A percentile compares a stretch with the other conserved stretches of the same genome.
Conservation (phyloP, 2,329 filamentous ascomycete species). For the Dactylellina drechsleri region DNA sequence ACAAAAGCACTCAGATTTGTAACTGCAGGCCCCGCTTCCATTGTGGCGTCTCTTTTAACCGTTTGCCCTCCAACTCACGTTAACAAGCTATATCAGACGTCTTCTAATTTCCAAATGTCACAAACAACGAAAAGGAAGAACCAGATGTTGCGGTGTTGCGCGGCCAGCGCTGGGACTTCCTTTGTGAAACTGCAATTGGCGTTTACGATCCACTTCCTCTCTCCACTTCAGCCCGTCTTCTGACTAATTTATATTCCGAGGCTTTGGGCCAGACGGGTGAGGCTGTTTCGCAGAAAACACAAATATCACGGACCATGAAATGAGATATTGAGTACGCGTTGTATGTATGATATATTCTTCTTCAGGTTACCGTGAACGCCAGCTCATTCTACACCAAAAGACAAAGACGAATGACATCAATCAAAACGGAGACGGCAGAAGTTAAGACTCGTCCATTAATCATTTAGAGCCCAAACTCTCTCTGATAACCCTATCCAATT, state of each 20-base stretch:
- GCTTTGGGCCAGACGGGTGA: too few species aligned
- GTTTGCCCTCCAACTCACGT: background rate
- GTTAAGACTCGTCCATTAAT: background rate
- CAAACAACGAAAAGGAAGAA: too few species aligned
- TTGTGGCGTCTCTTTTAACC: background rate
- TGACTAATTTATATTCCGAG: too few species aligned
- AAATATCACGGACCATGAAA: background rate
- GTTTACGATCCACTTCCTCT: conserved; percentile 1
- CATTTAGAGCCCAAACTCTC: conserved; percentile 65
- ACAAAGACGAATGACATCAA: background rate
- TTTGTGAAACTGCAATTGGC: conserved; percentile 21
- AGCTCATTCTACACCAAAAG: background rate
- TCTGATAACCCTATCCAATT: conserved; percentile 68
- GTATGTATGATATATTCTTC: background rate
- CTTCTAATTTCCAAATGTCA: too few species aligned
- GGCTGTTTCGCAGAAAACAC: background rate
- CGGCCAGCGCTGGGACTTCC: too few species aligned
- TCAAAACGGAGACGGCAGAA: background rate
- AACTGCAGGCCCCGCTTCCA: conserved; percentile 5
- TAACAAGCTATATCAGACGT: too few species aligned
- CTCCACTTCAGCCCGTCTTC: background rate
- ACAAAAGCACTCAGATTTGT: conserved; percentile 23
- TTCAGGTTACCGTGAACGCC: background rate
- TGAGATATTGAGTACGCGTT: background rate
- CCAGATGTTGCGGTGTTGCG: too few species aligned